Evolutionary conservation across 352 stramenopile species (phyloP).

Genomic region (Globisporangium perplexum): DNA sequence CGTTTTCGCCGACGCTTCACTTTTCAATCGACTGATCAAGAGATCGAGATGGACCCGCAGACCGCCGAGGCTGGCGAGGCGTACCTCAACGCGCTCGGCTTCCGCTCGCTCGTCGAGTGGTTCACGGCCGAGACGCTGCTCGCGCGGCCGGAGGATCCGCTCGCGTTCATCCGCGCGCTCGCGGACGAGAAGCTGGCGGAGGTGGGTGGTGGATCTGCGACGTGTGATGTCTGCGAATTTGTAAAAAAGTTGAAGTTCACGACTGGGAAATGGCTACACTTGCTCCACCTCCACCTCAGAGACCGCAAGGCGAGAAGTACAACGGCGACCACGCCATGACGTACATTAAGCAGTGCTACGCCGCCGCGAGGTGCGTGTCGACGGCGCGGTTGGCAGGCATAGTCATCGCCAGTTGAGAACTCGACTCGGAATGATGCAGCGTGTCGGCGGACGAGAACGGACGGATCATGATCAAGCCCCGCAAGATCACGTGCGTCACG

Average conservation of each 20-base stretch:
- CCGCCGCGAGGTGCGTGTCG: slow-evolving; percentile 51
- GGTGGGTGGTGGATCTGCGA: slow-evolving; percentile 18
- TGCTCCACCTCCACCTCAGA: slow-evolving; percentile 11
- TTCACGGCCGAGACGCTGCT: slow-evolving; percentile 85
- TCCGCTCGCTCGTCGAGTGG: slow-evolving; percentile 90
- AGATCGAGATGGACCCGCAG: slow-evolving; percentile 49
- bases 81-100: slow-evolving; percentile 87
- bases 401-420: too few species aligned
- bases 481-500: slow-evolving; percentile 47
- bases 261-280: slow-evolving; percentile 1
- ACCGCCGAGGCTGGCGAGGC: slow-evolving; percentile 74
- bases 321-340: slow-evolving; percentile 67
- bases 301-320: slow-evolving; percentile 57
- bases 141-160: slow-evolving; percentile 77
- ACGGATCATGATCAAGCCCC: slow-evolving; percentile 63
- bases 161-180: slow-evolving; percentile 77
- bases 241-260: neutral
- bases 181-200: slow-evolving; percentile 80
- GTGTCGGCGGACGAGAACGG: slow-evolving; percentile 81
- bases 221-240: neutral
- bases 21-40: neutral
- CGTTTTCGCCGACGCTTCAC: neutral
- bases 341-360: slow-evolving; percentile 88
- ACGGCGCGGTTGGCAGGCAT: neutral
- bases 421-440: slow-evolving; percentile 16